Evolutionary conservation across 2,329 filamentous ascomycete genomes (phyloP).

Genomic region (Botrytis fabae): DNA sequence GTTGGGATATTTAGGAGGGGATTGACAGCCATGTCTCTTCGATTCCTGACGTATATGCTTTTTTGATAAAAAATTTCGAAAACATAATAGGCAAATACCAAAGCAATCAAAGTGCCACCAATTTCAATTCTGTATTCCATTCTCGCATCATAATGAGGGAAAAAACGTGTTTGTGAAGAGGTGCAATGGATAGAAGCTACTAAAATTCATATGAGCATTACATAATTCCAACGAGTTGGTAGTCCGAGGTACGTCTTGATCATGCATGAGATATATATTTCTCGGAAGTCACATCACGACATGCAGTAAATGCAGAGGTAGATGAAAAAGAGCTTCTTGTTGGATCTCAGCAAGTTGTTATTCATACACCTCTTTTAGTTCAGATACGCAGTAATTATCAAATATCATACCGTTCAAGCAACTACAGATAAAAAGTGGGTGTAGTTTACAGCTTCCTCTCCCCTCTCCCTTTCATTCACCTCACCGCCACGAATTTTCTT

Average conservation of each 20-base stretch:
- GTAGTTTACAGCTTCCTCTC: not conserved
- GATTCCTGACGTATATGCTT: not conserved
- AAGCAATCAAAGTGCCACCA: not conserved
- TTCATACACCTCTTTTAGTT: not conserved
- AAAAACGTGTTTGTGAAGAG: not conserved
- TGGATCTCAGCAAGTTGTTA: not conserved
- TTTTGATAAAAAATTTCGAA: not conserved
- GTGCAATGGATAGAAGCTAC: not conserved
- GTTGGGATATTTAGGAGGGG: not conserved
- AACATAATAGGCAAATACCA: not conserved
- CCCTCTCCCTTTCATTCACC: not conserved
- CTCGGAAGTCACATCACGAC: not conserved
- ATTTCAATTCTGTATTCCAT: not conserved
- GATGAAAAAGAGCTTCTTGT: not conserved
- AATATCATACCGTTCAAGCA: not conserved
- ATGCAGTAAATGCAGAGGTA: not conserved
- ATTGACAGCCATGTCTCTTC: not conserved
- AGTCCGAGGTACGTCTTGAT: not conserved
- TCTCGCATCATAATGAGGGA: not conserved
- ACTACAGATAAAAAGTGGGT: not conserved
- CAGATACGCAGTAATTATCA: not conserved
- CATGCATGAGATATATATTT: not conserved
- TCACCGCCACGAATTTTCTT: not conserved
- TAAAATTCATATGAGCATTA: not conserved
- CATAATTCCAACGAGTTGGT: not conserved